Conservation (phyloP, 2,329 filamentous ascomycete species). For the Cladophialophora exuberans region DNA sequence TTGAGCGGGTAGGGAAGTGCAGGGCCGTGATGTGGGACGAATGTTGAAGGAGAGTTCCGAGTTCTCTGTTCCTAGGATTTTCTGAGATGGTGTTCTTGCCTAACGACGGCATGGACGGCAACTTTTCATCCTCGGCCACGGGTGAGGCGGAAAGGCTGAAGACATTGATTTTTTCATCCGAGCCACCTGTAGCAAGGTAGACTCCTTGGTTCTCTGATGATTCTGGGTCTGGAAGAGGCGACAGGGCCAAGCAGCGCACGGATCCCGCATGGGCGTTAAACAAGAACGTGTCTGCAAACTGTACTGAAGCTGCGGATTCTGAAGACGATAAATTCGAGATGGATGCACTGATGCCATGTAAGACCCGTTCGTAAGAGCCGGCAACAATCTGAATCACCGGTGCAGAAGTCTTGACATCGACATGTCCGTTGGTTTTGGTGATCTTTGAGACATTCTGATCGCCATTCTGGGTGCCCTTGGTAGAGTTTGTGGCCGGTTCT, state of each 20-base stretch:
- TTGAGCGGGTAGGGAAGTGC: conserved; percentile 80
- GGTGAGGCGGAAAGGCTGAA: conserved; percentile 81
- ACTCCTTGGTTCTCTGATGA: conserved; percentile 70
- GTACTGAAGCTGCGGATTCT: conserved; percentile 46
- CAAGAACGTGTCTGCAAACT: conserved; percentile 90
- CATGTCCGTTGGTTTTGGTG: conserved; percentile 36
- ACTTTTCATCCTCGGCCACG: conserved; percentile 58
- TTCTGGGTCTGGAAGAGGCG: conserved; percentile 66
- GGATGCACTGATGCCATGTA: conserved; percentile 86
- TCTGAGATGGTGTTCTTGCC: conserved; percentile 75
- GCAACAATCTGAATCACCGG: conserved; percentile 79
- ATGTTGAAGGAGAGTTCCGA: conserved; percentile 87
- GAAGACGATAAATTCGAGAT: conserved; percentile 49
- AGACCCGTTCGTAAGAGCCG: conserved; percentile 89
- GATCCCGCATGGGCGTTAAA: conserved; percentile 92
- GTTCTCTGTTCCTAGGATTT: conserved; percentile 82
- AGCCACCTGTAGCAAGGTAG: conserved; percentile 86
- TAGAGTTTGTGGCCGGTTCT: conserved; percentile 30
- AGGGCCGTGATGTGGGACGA: conserved; percentile 78
- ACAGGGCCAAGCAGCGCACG: conserved; percentile 85
- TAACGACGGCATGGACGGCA: conserved; percentile 66
- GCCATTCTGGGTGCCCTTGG: conserved; percentile 15
- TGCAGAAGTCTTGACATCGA: conserved; percentile 44
- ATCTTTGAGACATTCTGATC: conserved; percentile 29
- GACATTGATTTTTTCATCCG: conserved; percentile 92